Percentiles rank a stretch among this genome's conserved stretches.
Evolutionary conservation across 805 yeast genomes (phyloP).

Genomic region (Candida awuae): DNA sequence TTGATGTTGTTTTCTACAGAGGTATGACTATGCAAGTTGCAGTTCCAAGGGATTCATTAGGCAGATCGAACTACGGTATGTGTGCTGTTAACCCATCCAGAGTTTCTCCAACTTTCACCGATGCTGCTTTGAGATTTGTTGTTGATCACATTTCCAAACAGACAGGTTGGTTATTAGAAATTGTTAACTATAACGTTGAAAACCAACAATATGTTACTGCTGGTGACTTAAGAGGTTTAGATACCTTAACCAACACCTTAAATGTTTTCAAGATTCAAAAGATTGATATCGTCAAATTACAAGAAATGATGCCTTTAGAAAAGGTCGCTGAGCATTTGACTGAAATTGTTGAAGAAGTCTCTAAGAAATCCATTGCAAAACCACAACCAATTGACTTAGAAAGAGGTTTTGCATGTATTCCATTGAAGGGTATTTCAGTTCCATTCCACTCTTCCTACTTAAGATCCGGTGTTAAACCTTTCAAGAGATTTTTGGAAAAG

Average conservation of each 20-base stretch:
- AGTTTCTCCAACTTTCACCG: conserved; percentile 79
- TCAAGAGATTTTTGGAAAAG: conserved; percentile 94
- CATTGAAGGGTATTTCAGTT: conserved; percentile 97
- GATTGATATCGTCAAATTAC: conserved; percentile 83
- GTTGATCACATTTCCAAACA: conserved; percentile 77
- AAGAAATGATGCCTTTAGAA: conserved; percentile 73
- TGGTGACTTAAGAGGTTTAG: conserved; percentile 95
- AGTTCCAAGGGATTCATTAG: conserved; percentile 91
- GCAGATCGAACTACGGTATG: conserved; percentile 99
- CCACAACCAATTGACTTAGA: conserved; percentile 96
- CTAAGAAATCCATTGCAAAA: conserved; percentile 74
- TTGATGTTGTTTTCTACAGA: conserved; percentile 97
- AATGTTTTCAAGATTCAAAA: conserved; percentile 91
- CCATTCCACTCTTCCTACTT: conserved; percentile 99
- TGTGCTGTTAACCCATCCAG: conserved; percentile 97
- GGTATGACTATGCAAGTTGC: conserved; percentile 99
- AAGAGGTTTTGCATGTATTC: conserved; percentile 97
- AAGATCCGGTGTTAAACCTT: conserved; percentile 97
- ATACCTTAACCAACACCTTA: conserved; percentile 85
- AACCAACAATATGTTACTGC: conserved; percentile 98
- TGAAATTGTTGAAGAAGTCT: conserved; percentile 81
- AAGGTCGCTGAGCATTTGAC: conserved; percentile 81
- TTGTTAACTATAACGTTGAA: conserved; percentile 96
- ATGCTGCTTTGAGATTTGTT: conserved; percentile 89
- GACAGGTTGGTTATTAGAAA: conserved; percentile 93